Base-by-base conservation (phyloP, 2,329 filamentous ascomycete species). In the Phaeosphaeria sp. region DNA sequence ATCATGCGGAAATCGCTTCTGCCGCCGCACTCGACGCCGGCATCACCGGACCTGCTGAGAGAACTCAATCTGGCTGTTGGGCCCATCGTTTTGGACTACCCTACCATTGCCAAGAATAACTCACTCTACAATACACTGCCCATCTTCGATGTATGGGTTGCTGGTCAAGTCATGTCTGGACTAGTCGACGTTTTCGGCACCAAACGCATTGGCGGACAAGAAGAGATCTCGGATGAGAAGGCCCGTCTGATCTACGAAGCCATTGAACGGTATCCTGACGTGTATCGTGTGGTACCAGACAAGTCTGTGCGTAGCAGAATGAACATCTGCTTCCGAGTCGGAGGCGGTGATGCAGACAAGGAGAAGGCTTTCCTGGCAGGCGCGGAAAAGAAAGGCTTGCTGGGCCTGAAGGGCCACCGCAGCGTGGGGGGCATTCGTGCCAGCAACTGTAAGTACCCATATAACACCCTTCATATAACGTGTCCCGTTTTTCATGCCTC, bases 41-140 rank as follows among this genome's bases (percentile, higher is more conserved):
- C 92, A 2, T 82, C 88, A 7, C 81, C 91, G 1, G 80, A 84
- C 5, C 81, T 96, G 48, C 81, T 97, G 72, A 86, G 93, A 57
- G 83, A 88, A 58, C 85, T 97, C 9, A 87, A 86, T 20, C 81
- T 96, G n/a, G 87, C 91, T 1, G 86, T 95, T 42, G 88, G 89
- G 0, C 93, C 94, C 2, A 86, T 91, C 18, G 86, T 97, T 44
- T 81, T 98, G 48, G 87, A 91, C 63, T 98, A 94, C 73, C 89
- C 92, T 61, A 92, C 87, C 0, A 90, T 95, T 65, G 89, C 91
- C 42, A 96, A 96, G 83, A 96, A 96, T 81, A 95, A 96, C 81
- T 95, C 91, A 67, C 84, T 98, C 25, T 98, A 98, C 82, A 98
- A 98, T 79, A 98, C 94, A 0, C 82, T 98, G 11, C 93, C 92